A percentile compares a stretch with the other conserved stretches of the same genome.
These are phyloP conservation scores for Mycena rosella DNA, from an alignment of 768 basidiomycete species.

Conservation along the genomic window DNA sequence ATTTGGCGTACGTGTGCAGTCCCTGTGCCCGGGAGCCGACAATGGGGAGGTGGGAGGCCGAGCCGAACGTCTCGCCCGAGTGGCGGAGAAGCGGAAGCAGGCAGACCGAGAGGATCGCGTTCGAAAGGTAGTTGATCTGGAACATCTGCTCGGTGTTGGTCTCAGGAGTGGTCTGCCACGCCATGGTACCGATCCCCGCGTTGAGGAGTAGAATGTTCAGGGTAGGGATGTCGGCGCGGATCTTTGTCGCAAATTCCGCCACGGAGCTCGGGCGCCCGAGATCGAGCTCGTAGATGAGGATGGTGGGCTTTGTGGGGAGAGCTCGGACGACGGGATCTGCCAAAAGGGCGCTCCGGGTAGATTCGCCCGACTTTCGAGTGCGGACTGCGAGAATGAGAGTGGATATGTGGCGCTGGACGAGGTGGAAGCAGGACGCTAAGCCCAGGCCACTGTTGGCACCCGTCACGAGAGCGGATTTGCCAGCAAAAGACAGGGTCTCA, in stretches of 20 bases:
- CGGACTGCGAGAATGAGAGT: conserved; percentile 39
- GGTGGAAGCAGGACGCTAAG: conserved; percentile 30
- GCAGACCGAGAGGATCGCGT: conserved; percentile 34
- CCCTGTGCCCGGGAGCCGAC: conserved; percentile 31
- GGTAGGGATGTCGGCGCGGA: conserved; percentile 23
- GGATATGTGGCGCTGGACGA: conserved; percentile 32
- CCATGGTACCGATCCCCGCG: conserved; percentile 34
- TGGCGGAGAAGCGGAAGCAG: conserved; percentile 39
- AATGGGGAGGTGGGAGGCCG: conserved; percentile 28
- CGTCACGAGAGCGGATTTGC: conserved; percentile 50
- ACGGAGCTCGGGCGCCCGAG: conserved; percentile 38
- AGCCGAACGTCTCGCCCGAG: conserved; percentile 17
- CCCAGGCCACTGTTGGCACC: conserved; percentile 39
- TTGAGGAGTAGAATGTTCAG: conserved; percentile 40
- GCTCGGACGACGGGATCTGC: conserved; percentile 31
- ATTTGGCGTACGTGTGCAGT: conserved; percentile 2
- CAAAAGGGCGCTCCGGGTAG: conserved; percentile 29
- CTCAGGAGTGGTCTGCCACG: conserved; percentile 30
- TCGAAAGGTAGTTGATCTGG: conserved; percentile 40
- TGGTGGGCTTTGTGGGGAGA: conserved; percentile 23
- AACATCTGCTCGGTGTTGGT: conserved; percentile 32
- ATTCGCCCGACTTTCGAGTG: conserved; percentile 26
- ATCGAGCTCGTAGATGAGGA: conserved; percentile 37
- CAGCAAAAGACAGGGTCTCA: conserved; percentile 35
- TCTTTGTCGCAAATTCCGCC: conserved; percentile 29